These are phyloP conservation scores for Prunus salicina DNA, from an alignment of 306 rosid species.

Conservation along the genomic window DNA sequence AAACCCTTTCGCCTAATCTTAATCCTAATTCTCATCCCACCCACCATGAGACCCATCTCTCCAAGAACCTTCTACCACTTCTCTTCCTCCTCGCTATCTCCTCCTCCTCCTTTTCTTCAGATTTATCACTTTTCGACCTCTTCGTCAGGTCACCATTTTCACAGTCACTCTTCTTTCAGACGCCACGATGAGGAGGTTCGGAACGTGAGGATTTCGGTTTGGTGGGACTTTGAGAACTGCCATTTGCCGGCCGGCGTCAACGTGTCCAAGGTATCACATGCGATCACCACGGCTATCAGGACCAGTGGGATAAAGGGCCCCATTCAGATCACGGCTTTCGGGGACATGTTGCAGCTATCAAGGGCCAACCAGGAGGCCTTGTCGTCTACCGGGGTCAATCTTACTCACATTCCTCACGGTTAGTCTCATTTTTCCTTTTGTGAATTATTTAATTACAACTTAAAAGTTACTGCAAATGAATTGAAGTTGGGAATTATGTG, in stretches of 20 bases:
- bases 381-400: constrained; percentile 65
- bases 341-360: constrained; percentile 61
- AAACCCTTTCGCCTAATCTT: background rate
- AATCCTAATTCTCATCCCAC: background rate
- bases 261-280: constrained; percentile 39
- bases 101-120: constrained; percentile 17
- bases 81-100: constrained; percentile 4
- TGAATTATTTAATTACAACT: background rate
- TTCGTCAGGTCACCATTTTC: background rate
- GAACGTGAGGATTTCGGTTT: constrained; percentile 70
- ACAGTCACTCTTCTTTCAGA: constrained; percentile 16
- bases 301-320: constrained; percentile 83
- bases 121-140: constrained; percentile 32
- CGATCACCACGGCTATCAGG: constrained; percentile 61
- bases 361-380: constrained; percentile 63
- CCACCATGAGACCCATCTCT: constrained; percentile 26
- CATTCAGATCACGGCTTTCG: constrained; percentile 68
- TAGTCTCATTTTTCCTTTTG: background rate
- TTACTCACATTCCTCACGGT: constrained; percentile 69
- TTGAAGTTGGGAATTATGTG: background rate
- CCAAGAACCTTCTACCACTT: constrained; percentile 1
- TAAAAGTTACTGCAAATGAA: background rate
- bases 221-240: constrained; percentile 98
- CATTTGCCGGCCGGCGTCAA: constrained; percentile 40
- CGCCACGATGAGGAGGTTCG: constrained; percentile 57